These are phyloP conservation scores for Acidiella bohemica DNA, from an alignment of 495 filamentous ascomycete species.

Conservation along the genomic window DNA sequence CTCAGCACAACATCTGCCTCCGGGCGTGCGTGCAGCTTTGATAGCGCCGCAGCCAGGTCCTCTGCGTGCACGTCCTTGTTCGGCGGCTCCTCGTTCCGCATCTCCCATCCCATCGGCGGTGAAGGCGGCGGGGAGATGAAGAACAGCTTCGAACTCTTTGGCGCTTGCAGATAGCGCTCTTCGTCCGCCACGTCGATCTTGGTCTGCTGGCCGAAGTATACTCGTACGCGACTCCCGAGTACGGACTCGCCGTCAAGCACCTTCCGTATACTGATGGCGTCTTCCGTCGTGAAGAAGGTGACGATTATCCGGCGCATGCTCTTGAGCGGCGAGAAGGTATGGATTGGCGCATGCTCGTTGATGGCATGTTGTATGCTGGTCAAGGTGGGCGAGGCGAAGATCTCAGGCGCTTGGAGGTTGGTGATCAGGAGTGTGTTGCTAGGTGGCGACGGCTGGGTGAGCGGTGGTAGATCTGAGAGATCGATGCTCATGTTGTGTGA, in stretches of 20 bases:
- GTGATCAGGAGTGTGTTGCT: slow-evolving; percentile 85
- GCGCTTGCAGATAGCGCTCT: slow-evolving; percentile 58
- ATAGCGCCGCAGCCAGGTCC: slow-evolving; percentile 70
- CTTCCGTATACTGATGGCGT: slow-evolving; percentile 58
- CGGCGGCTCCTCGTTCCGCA: slow-evolving; percentile 76
- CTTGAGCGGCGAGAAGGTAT: slow-evolving; percentile 82
- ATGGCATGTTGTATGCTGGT: slow-evolving; percentile 62
- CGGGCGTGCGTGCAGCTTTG: slow-evolving; percentile 44
- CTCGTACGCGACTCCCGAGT: slow-evolving; percentile 53
- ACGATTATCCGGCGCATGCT: slow-evolving; percentile 85
- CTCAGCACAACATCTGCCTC: slow-evolving; percentile 18
- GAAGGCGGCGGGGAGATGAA: slow-evolving; percentile 90
- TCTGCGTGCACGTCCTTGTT: slow-evolving; percentile 89
- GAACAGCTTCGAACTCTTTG: slow-evolving; percentile 80
- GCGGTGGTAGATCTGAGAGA: slow-evolving; percentile 62
- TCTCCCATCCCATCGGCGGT: slow-evolving; percentile 87
- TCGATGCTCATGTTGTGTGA: slow-evolving; percentile 63
- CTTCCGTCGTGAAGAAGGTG: slow-evolving; percentile 62
- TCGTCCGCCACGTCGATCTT: slow-evolving; percentile 47
- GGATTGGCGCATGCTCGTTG: slow-evolving; percentile 51
- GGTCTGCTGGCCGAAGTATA: slow-evolving; percentile 82
- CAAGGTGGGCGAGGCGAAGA: slow-evolving; percentile 69
- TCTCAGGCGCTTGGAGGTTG: slow-evolving; percentile 60
- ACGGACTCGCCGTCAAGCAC: slow-evolving; percentile 57
- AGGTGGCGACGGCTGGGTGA: slow-evolving; percentile 66